phyloP scores from a whole-genome alignment of 768 basidiomycete genomes.

The Infundibulicybe gibba region DNA sequence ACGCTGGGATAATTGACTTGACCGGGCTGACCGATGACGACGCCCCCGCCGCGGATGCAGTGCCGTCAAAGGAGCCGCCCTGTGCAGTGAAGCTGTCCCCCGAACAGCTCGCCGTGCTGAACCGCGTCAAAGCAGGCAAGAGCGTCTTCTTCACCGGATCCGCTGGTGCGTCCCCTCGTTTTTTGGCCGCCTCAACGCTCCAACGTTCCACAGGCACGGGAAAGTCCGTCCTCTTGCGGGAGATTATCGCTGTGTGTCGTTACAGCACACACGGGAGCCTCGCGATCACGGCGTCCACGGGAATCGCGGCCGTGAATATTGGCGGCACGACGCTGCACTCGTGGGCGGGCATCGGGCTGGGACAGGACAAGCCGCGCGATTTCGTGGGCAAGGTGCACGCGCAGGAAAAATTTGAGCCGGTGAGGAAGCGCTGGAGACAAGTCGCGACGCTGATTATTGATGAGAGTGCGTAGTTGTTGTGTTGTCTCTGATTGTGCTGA shows the following conservation, averaged over 20 bases:
- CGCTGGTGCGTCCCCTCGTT: slow-evolving; percentile 47
- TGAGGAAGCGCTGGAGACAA: slow-evolving; percentile 59
- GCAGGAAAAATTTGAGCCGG: slow-evolving; percentile 28
- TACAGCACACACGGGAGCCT: slow-evolving; percentile 28
- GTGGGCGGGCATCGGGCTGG: slow-evolving; percentile 80
- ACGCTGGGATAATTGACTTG: slow-evolving; percentile 1
- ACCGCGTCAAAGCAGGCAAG: slow-evolving; percentile 51
- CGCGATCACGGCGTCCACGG: slow-evolving; percentile 80
- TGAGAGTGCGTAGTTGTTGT: slow-evolving; percentile 57
- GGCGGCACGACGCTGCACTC: slow-evolving; percentile 80
- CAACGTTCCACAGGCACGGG: slow-evolving; percentile 53
- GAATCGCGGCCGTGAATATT: slow-evolving; percentile 80
- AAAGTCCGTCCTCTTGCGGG: slow-evolving; percentile 77
- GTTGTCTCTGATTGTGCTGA: not conserved
- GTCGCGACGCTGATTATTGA: slow-evolving; percentile 76
- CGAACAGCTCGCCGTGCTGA: slow-evolving; percentile 48
- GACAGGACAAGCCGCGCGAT: slow-evolving; percentile 47
- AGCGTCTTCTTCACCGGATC: slow-evolving; percentile 87
- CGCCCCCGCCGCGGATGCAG: not conserved
- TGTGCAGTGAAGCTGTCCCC: slow-evolving; percentile 36
- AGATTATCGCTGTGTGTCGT: slow-evolving; percentile 57
- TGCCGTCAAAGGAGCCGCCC: slow-evolving; percentile 4
- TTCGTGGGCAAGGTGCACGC: slow-evolving; percentile 53
- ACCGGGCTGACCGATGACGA: not conserved
- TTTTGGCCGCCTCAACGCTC: not conserved